Evolutionary conservation across 1,284 basidiomycete genomes (phyloP).

Genomic region (Neolentinus lepideus): DNA sequence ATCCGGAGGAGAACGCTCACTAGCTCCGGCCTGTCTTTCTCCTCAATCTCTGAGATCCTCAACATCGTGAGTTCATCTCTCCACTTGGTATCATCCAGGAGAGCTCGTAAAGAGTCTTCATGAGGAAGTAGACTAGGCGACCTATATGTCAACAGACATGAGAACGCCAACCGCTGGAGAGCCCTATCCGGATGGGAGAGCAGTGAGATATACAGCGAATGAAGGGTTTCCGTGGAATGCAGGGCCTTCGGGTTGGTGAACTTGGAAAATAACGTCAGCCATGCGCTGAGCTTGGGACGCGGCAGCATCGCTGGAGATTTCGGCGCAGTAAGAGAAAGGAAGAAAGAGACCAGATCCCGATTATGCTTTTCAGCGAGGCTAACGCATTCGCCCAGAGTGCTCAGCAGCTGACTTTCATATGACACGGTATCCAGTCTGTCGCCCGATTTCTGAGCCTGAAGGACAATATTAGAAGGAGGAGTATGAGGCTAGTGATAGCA

Average conservation of each 20-base stretch:
- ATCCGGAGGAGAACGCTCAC: slow-evolving; percentile 76
- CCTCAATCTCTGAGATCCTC: slow-evolving; percentile 58
- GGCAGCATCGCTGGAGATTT: slow-evolving; percentile 36
- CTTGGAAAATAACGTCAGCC: slow-evolving; percentile 85
- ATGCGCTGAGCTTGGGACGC: slow-evolving; percentile 57
- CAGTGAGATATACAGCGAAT: slow-evolving; percentile 63
- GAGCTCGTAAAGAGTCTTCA: slow-evolving; percentile 57
- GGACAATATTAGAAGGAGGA: not conserved
- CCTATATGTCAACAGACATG: slow-evolving; percentile 85
- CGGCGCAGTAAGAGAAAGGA: slow-evolving; percentile 51
- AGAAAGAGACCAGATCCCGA: slow-evolving; percentile 73
- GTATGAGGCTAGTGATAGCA: not conserved
- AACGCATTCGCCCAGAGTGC: slow-evolving; percentile 57
- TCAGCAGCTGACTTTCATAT: slow-evolving; percentile 79
- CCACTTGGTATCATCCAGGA: slow-evolving; percentile 87
- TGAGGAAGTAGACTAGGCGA: slow-evolving; percentile 60
- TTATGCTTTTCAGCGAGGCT: slow-evolving; percentile 80
- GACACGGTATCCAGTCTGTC: slow-evolving; percentile 71
- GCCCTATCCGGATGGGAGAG: slow-evolving; percentile 82
- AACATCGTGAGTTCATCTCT: slow-evolving; percentile 82
- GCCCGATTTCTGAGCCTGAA: slow-evolving; percentile 46
- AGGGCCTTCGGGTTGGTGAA: slow-evolving; percentile 90
- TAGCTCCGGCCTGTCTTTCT: slow-evolving; percentile 57
- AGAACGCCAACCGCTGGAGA: slow-evolving; percentile 74
- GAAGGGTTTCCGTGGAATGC: slow-evolving; percentile 62